Base-by-base conservation (phyloP, 352 stramenopile genomes). In the Paralagenidium karlingii region DNA sequence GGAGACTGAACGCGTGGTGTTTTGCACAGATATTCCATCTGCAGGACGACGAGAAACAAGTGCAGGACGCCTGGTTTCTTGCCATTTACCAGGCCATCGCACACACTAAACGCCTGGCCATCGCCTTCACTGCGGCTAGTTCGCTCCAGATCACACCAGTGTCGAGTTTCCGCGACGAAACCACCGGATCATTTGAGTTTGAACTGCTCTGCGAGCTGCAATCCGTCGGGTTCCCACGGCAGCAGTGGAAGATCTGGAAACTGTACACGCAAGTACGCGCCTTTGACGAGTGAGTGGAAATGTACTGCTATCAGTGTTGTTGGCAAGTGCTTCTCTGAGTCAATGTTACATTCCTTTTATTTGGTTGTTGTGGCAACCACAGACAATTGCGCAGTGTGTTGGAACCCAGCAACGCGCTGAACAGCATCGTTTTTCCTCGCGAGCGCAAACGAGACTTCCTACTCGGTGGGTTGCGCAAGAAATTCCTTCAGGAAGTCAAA, bases 171-270 rank as follows among this genome's bases (percentile, higher is more conserved):
- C 51, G 59, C 2, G 71, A 84, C 36, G 69, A 83, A 38, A 55
- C 63, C 38, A 83, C 63, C 11, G 55, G 77, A n/a, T 2, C 20
- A 42, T 40, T 81, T 66, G 74, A 83, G 42, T 82, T 77, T 34
- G 74, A 85, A 47, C 36, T 88, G 26, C 79, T 70, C 34, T 85
- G 70, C 25, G 68, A 88, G 40, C 47, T 85, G 32, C 38, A 36
- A 36, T 36, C 30, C 3, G 30, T 36, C 16, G 19, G 30, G 30
- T 22, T 36, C n/a, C 67, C 67, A 10, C 82, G 71, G 34, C 75
- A 84, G 41, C 68, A 69, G 29, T 88, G 74, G 74, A 88, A 82
- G 39, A 55, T 63, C 7, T 88, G 74, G 74, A 82, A 82, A 36
- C 68, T 68, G 3, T 67, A 69, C n/a, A 40, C 56, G 13, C 58